Base-by-base conservation (phyloP, 495 filamentous ascomycete species). In the Penicillium flavigenum region DNA sequence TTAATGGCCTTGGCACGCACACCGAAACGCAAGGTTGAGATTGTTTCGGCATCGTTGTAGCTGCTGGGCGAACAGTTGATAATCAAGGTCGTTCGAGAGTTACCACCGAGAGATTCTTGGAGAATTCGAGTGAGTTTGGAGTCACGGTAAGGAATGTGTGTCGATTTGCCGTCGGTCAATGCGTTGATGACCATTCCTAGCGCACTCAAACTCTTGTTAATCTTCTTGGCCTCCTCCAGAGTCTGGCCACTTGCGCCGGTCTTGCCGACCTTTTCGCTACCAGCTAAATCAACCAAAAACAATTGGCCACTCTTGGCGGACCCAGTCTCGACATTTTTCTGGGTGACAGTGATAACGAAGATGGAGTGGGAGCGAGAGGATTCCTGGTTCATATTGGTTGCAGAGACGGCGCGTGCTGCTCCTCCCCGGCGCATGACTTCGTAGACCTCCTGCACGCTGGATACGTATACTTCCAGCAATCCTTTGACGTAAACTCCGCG, bases 381-480 rank as follows among this genome's bases (percentile, higher is more conserved):
- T 72, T 98, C 94, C 71, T 95, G 90, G 72, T 98, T 98, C 94
- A 98, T 98, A 78, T 98, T 98, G 50, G 94, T 98, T n/a, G 95
- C 88, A 32, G 94, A 88, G n/a, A 96, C 92, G 27, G 91, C 91
- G 70, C 94, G 81, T 42, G 95, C 85, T 47, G 83, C 80, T 61
- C 92, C 94, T 75, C 94, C 94, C 62, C 91, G 85, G 69, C 92
- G 84, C 91, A 98, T 96, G 31, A 98, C 91, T 71, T 96, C 91
- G 65, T 95, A 98, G 27, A 98, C 94, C 66, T 98, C 94, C 58
- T 89, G 86, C 24, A 97, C 92, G 69, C 90, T 95, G 17, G 90
- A 93, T 22, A 98, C 95, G 65, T 98, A 98, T 38, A 96, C 88
- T 71, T 98, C 94, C 53, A 95, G 72, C 59, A 98, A 78, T 7